Evolutionary conservation across 805 yeast species (phyloP), one percentile per base, ranked within the genome.

Genomic region (Huiozyma sinensis): DNA sequence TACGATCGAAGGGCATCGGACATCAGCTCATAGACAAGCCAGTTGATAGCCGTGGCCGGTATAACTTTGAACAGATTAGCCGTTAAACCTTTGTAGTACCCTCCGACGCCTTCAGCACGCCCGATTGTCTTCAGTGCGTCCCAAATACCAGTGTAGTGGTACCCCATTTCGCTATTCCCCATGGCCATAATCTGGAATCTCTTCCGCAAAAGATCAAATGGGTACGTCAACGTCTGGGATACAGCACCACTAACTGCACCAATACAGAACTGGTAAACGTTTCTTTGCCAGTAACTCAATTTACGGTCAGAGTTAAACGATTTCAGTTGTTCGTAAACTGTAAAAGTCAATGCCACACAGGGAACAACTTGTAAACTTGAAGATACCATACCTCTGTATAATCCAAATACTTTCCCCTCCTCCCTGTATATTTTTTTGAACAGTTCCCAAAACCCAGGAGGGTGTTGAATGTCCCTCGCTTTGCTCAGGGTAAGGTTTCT

Each of bases 301-400:
- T 9, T 9, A 31, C 5, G 11, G n/a, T 11, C 11, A 1, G 39
- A 41, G 10, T 44, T 44, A 43, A 67, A 57, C 47, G 81, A 92
- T 49, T 88, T 77, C 50, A 88, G 57, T 48, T 75, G 78, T 57
- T 92, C 97, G 67, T 89, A 90, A 39, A 87, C 78, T 2, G 95
- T 82, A 60, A 90, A 90, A 64, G 89, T 90, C 42, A 90, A 74
- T 4, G 95, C 95, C 31, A 87, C 96, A 57, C 89, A 92, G 1
- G 97, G 97, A 1, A 95, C 97, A 17, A 92, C 96, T 1, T 97
- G 97, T 45, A 85, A 65, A 1, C 89, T 77, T 0, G 97, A 90
- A n/a, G 97, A 95, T 48, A 81, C 68, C 9, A 89, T 69, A 3
- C 98, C 98, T 42, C 89, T 71, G 59, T 85, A 90, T 11, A 90